Percentiles rank a stretch among this genome's conserved stretches.
Conservation (phyloP, 495 filamentous ascomycete genomes). For the Xylaria acuta region DNA sequence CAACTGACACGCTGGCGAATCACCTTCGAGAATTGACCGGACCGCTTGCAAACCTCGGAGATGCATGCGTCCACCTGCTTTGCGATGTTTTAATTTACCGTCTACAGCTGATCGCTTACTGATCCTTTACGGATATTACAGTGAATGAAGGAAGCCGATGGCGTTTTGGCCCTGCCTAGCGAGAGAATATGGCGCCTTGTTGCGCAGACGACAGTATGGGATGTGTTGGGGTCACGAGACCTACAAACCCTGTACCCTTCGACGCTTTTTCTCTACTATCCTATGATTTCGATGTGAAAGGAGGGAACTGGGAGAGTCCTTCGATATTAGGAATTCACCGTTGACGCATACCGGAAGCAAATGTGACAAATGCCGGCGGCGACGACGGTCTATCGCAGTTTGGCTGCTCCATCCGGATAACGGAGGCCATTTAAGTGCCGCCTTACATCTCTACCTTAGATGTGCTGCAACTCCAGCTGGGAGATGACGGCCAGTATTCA, state of each 20-base stretch:
- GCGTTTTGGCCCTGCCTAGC: not conserved
- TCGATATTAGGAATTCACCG: not conserved
- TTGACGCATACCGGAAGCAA: not conserved
- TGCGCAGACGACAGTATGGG: not conserved
- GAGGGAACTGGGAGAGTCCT: not conserved
- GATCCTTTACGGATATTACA: not conserved
- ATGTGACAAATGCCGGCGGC: not conserved
- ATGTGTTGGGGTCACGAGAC: slow-evolving; percentile 8
- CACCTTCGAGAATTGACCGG: not conserved
- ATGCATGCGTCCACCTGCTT: not conserved
- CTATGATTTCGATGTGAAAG: not conserved
- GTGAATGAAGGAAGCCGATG: not conserved
- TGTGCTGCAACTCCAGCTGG: not conserved
- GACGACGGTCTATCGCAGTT: not conserved
- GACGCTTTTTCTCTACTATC: not conserved
- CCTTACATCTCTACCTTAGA: not conserved
- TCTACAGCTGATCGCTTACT: not conserved
- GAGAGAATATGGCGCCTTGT: not conserved
- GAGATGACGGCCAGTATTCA: no score
- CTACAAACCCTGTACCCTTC: not conserved
- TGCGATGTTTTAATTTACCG: not conserved
- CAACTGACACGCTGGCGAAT: not conserved
- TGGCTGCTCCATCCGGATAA: not conserved
- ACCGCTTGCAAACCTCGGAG: not conserved
- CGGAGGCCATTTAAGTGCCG: not conserved